A percentile compares a stretch with the other conserved stretches of the same genome.
Conservation (phyloP, 2,329 filamentous ascomycete species). For the Monosporascus sp. region DNA sequence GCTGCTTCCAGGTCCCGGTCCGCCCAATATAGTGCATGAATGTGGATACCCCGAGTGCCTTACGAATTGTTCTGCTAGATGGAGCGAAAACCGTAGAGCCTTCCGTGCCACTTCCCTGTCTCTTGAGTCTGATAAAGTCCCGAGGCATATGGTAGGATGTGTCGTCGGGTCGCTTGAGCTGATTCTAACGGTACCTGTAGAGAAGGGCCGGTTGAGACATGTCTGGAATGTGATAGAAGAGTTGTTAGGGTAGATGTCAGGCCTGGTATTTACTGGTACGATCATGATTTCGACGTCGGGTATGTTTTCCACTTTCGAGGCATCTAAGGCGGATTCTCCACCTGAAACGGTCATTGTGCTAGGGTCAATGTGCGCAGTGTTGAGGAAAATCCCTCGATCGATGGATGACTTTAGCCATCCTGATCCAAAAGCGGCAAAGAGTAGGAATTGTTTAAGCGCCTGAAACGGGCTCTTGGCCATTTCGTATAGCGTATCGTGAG, state of each 20-base stretch:
- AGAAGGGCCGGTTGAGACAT: background rate
- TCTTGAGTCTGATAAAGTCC: background rate
- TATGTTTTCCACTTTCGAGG: no score
- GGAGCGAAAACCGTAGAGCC: background rate
- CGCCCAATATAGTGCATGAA: background rate
- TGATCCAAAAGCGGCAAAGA: background rate
- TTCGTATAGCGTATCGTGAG: conserved; percentile 1
- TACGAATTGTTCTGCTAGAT: background rate
- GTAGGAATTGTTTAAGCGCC: background rate
- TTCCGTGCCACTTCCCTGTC: background rate
- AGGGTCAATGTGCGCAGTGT: background rate
- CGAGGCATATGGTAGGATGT: background rate
- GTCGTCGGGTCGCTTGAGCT: background rate
- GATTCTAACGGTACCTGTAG: background rate
- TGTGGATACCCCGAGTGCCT: background rate
- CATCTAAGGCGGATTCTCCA: background rate
- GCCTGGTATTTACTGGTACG: no score
- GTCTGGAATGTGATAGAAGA: background rate
- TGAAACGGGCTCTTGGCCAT: conserved; percentile 1
- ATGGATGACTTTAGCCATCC: background rate
- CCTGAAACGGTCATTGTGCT: background rate
- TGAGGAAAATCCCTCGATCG: background rate
- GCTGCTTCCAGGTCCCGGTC: background rate
- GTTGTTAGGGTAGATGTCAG: no score
- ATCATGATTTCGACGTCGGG: no score